Conservation (phyloP, 257 asterid species). For the Fraxinus anomala region DNA sequence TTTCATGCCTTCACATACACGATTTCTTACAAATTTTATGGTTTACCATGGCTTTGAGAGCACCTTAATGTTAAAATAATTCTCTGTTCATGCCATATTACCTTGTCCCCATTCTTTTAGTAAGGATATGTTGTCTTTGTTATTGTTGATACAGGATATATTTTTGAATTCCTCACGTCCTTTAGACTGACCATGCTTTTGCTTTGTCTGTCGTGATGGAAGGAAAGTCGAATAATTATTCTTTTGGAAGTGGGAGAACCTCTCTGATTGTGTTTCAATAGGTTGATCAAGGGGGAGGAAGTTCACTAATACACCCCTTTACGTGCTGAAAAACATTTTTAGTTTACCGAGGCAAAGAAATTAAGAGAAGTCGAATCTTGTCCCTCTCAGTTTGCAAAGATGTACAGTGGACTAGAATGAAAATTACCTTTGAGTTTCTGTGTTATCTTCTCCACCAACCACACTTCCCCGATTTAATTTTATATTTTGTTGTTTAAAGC, state of each 20-base stretch:
- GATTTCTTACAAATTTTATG: neutral
- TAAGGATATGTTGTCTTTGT: neutral
- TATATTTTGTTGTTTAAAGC: too few relatives aligned
- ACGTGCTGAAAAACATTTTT: neutral
- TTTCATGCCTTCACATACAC: neutral
- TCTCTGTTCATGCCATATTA: neutral
- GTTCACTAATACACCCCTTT: neutral
- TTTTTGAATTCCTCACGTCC: neutral
- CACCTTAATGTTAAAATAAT: neutral
- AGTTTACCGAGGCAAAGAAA: neutral
- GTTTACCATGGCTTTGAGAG: neutral
- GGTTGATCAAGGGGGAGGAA: neutral
- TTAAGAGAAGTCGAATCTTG: neutral
- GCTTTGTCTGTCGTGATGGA: neutral
- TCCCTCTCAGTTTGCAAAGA: neutral
- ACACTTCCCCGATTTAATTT: neutral
- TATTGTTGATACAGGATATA: neutral
- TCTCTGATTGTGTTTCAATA: neutral
- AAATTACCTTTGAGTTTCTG: neutral
- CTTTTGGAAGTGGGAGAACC: neutral
- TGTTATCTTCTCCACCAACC: neutral
- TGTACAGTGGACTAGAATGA: neutral
- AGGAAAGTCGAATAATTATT: neutral
- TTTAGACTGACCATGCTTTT: neutral
- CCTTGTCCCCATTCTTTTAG: neutral